Base-by-base conservation (phyloP, 228 moss, liverwort and hornwort genomes). In the Sphagnum magellanicum region DNA sequence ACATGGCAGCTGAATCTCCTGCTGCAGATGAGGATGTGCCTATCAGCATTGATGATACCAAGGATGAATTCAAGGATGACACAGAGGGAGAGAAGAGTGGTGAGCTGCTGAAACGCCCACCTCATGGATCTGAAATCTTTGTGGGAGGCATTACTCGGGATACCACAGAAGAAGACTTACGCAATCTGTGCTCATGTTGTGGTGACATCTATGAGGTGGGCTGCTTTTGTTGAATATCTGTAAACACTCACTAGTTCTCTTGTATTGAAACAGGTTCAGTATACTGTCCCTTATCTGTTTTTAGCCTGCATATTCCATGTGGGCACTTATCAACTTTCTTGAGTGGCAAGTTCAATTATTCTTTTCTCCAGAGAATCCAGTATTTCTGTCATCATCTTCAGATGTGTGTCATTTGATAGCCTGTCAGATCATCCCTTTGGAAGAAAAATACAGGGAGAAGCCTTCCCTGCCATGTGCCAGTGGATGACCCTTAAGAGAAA, bases 91-190 rank as follows among this genome's bases (percentile, higher is more conserved):
- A 84, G 64, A 82, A 79, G 74, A 77, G 84, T 50, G 85, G 82
- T 70, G 87, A 87, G 74, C 87, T 87, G 77, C 84, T 98, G 6
- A 94, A 94, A 62, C 93, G 98, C 58, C 98, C 98, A 70, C 98
- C 98, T 63, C 98, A 98, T 86, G 98, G 98, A 71, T 98, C 98
- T 53, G 98, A 98, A 81, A 88, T 98, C 46, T 98, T 98, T 78
- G 98, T 98, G n/a, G 97, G 98, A 46, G 98, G 98, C 63, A 93
- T 98, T 59, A 98, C 98, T 66, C 85, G 98, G 64, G 98, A 98
- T 63, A 98, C 98, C 60, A 92, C 94, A 46, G 98, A 98, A 63
- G 94, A 92, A n/a, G 98, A 98, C 78, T 76, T 98, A 49, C 85
- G 98, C 66, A 71, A 81, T 59, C 84, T 98, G 14, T 98, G 98